Evolutionary conservation across 148 eudicot genomes (phyloP), one percentile per base, ranked within the genome.

Genomic region (Rhododendron williamsianum): DNA sequence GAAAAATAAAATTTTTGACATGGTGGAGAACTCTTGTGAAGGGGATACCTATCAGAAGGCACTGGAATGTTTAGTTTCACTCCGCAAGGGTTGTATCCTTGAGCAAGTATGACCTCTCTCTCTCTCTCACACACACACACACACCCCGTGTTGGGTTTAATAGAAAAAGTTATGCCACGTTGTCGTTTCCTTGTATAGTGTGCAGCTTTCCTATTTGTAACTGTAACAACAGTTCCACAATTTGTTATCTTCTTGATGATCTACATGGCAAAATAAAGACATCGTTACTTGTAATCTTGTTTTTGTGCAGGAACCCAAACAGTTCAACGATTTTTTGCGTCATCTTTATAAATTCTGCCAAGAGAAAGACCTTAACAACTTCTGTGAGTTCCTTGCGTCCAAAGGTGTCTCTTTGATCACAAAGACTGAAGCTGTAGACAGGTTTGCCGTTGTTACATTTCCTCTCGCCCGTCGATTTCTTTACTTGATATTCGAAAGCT

Each of bases 1-100:
- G 96, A 92, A 90, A 84, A 89, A 51, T 91, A 93, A 90, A 86
- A 87, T 95, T 43, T 85, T 87, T 85, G 90, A 92, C 63, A 87
- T 95, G 74, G 88, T 97, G 65, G 95, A 94, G 87, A 90, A 95
- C 83, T 91, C 95, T 36, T 48, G 52, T 86, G 92, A 87, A 58
- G 94, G 96, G 69, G 91, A 92, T 85, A 91, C 86, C 35, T 92
- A 90, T 86, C 90, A 81, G 60, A 92, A 92, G 87, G 95, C 96
- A 81, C 52, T 93, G 41, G 98, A 94, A 77, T 97, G 96, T 86
- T 90, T 97, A 78, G 85, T 88, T 77, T 95, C 98, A 72, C 94
- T 97, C 16, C 96, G 98, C 76, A 91, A 88, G 86, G 98, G 98
- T 67, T 97, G 98, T 89, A 90, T 97, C 85, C 88, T 92, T 86